Percentiles rank a stretch among this genome's conserved stretches.
These are phyloP conservation scores for Sphaerostilbella broomeana DNA, from an alignment of 2,329 filamentous ascomycete genomes.

Conservation along the genomic window DNA sequence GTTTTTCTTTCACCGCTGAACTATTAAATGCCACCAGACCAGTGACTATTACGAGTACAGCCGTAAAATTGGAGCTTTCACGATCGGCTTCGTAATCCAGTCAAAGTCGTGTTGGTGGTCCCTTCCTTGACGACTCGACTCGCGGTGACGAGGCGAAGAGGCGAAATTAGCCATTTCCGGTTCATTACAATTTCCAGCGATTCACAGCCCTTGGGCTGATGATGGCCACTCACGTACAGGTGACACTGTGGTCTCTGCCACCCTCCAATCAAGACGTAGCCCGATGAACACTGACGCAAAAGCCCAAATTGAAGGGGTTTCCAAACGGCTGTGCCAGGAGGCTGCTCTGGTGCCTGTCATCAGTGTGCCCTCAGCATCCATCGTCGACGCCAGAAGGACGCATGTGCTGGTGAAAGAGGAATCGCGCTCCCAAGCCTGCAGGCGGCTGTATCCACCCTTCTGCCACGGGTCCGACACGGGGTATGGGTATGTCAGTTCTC, in stretches of 20 bases:
- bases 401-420: slow-evolving; percentile 12
- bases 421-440: slow-evolving; percentile 1
- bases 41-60: too few species aligned
- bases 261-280: slow-evolving; percentile 10
- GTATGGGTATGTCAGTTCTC: slow-evolving; percentile 14
- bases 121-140: too few species aligned
- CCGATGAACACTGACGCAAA: slow-evolving; percentile 13
- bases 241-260: slow-evolving; percentile 2
- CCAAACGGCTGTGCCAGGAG: slow-evolving; percentile 8
- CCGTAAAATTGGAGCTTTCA: too few species aligned
- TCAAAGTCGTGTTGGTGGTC: too few species aligned
- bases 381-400: slow-evolving; percentile 11
- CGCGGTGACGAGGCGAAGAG: too few species aligned
- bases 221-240: slow-evolving; percentile 13
- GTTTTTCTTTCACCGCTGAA: too few species aligned
- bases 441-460: slow-evolving; percentile 4
- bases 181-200: slow-evolving; percentile 6
- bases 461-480: slow-evolving; percentile 11
- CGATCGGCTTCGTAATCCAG: too few species aligned
- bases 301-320: slow-evolving; percentile 13
- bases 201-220: slow-evolving; percentile 4
- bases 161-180: too few species aligned
- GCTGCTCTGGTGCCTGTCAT: too few species aligned
- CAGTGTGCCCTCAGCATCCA: slow-evolving; percentile 8
- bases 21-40: too few species aligned